Evolutionary conservation across 345 rosid species (phyloP), one percentile per base, ranked within the genome.

Genomic region (Lepidium africanum): DNA sequence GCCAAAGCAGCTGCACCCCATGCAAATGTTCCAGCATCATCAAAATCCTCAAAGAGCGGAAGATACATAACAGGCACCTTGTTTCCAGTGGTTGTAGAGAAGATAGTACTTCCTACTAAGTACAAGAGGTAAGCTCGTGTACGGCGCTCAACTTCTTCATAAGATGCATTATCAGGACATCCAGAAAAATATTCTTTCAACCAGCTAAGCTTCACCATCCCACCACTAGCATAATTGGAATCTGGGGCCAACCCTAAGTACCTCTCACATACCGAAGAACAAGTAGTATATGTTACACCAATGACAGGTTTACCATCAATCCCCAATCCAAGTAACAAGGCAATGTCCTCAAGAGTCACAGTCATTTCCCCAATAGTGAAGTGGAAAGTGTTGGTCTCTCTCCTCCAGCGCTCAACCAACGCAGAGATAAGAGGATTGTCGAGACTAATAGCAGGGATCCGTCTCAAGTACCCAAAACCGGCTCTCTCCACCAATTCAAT

Each of bases 171-270:
- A 14, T 79, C 87, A 46, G 84, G 85, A 77, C 93, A 90, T 3
- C 70, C 80, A 23, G 93, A 85, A 76, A 92, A 92, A 64, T 74
- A 84, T 71, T 92, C 98, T 72, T 92, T 92, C 79, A 92, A 73
- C 98, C 97, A 92, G 77, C 98, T 92, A 66, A 90, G 81, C 81
- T 92, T 92, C 72, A 92, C 98, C 98, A 92, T 92, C 49, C 98
- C 98, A 55, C 98, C 98, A 77, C 98, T 92, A 0, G 98, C 96
- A 59, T 90, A 90, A 57, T 74, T 86, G 30, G 85, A 77, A 57
- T 88, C 96, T 0, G 97, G 98, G 0, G 85, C 78, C 73, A 35
- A 77, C 12, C 98, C 98, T 5, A 92, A 78, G 76, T 81, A 86
- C 80, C 46, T 81, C 73, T 82, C 81, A 41, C 98, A 92, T 9